phyloP scores from a whole-genome alignment of 2,329 filamentous ascomycete genomes.

The Boeremia exigua region DNA sequence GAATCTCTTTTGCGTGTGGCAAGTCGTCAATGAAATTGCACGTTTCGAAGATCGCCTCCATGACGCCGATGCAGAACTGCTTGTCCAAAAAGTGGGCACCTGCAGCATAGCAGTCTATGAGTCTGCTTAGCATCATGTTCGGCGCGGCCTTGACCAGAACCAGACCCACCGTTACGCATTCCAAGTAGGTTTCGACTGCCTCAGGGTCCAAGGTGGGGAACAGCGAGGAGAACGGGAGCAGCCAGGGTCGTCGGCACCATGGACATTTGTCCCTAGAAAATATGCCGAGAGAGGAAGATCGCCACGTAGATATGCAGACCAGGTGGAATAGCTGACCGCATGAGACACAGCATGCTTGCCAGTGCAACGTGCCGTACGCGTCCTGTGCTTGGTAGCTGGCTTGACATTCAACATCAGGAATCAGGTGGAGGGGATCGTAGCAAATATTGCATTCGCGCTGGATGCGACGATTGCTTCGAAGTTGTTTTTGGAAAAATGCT shows the following conservation, averaged over 20 bases:
- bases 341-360: not conserved
- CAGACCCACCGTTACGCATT: not conserved
- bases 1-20: not conserved
- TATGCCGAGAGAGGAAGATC: no score
- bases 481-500: not conserved
- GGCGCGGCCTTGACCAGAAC: not conserved
- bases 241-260: not conserved
- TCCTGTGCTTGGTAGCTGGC: not conserved
- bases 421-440: not conserved
- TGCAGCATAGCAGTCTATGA: not conserved
- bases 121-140: not conserved
- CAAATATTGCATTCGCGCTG: not conserved
- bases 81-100: not conserved
- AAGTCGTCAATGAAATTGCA: not conserved
- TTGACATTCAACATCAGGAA: not conserved
- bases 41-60: not conserved
- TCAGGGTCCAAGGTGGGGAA: not conserved
- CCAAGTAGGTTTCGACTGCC: not conserved
- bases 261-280: not conserved
- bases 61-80: not conserved
- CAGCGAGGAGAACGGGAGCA: not conserved
- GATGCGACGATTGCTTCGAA: not conserved
- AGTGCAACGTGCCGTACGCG: not conserved
- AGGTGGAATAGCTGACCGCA: not conserved
- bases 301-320: not conserved